Evolutionary conservation across 192 early-diverging fungal genomes (phyloP).

Genomic region (Dissophora globulifera): DNA sequence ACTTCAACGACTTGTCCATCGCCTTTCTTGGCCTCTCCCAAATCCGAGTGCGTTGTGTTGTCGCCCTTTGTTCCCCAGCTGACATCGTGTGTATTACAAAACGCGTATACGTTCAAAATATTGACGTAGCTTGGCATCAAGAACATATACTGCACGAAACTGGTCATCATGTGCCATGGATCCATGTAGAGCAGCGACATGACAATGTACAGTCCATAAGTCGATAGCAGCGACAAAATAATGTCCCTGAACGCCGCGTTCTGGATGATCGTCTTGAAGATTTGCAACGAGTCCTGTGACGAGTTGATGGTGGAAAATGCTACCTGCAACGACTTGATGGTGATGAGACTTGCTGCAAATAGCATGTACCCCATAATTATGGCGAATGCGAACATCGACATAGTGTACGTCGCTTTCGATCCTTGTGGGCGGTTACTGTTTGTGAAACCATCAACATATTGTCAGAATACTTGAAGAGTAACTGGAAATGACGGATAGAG

Average conservation of each 20-base stretch:
- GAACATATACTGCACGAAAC: slow-evolving; percentile 75
- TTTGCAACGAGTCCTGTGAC: slow-evolving; percentile 37
- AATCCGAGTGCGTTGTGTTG: slow-evolving; percentile 62
- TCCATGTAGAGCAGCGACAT: slow-evolving; percentile 73
- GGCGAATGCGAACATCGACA: slow-evolving; percentile 60
- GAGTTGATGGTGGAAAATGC: slow-evolving; percentile 51
- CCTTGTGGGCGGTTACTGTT: slow-evolving; percentile 76
- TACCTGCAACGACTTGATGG: slow-evolving; percentile 50
- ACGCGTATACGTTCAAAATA: slow-evolving; percentile 84
- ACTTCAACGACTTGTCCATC: slow-evolving; percentile 63
- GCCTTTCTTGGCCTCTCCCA: slow-evolving; percentile 62
- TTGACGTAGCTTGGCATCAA: slow-evolving; percentile 84
- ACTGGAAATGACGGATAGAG: no score
- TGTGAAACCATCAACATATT: no score
- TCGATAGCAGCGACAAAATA: slow-evolving; percentile 67
- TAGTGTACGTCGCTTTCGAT: slow-evolving; percentile 64
- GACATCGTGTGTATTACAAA: slow-evolving; percentile 88
- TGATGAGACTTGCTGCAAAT: slow-evolving; percentile 63
- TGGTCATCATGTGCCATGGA: slow-evolving; percentile 84
- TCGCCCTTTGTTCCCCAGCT: slow-evolving; percentile 89
- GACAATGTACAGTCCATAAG: slow-evolving; percentile 75
- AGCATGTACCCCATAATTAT: slow-evolving; percentile 68
- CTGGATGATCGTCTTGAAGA: slow-evolving; percentile 50
- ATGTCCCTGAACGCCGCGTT: slow-evolving; percentile 63
- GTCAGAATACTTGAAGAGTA: no score